These are phyloP conservation scores for Ogataea allantospora DNA, from an alignment of 805 yeast genomes.

Conservation along the genomic window DNA sequence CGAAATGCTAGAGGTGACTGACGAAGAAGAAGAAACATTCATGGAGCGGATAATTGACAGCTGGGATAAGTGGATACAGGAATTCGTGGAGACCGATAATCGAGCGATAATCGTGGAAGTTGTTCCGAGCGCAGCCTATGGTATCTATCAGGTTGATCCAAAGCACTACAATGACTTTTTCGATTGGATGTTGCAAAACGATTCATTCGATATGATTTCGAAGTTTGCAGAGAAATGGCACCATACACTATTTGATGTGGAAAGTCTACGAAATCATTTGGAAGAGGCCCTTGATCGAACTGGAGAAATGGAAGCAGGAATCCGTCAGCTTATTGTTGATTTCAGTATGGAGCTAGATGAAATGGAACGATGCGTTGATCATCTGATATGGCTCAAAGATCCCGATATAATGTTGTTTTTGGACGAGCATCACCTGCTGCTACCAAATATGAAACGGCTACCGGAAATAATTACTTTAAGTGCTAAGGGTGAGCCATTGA, in stretches of 20 bases:
- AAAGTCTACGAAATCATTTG: slow-evolving; percentile 42
- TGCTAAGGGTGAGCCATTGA: slow-evolving; percentile 33
- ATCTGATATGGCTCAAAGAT: slow-evolving; percentile 58
- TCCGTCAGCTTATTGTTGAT: slow-evolving; percentile 47
- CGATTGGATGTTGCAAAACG: slow-evolving; percentile 40
- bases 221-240: slow-evolving; percentile 58
- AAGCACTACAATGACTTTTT: slow-evolving; percentile 48
- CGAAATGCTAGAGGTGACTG: slow-evolving; percentile 35
- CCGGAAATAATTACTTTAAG: slow-evolving; percentile 48
- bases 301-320: slow-evolving; percentile 5
- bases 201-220: slow-evolving; percentile 38
- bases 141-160: slow-evolving; percentile 31
- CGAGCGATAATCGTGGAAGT: slow-evolving; percentile 45
- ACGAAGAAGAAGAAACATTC: slow-evolving; percentile 21
- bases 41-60: slow-evolving; percentile 33
- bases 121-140: slow-evolving; percentile 50
- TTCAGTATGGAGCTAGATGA: slow-evolving; percentile 58
- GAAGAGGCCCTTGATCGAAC: slow-evolving; percentile 40
- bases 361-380: slow-evolving; percentile 61
- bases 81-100: slow-evolving; percentile 49
- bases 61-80: slow-evolving; percentile 67
- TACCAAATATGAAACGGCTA: slow-evolving; percentile 45
- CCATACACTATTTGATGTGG: slow-evolving; percentile 46
- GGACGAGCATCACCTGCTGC: slow-evolving; percentile 60
- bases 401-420: slow-evolving; percentile 54